Base-by-base conservation (phyloP, 1,139 yeast genomes). In the Hansenula sp. region DNA sequence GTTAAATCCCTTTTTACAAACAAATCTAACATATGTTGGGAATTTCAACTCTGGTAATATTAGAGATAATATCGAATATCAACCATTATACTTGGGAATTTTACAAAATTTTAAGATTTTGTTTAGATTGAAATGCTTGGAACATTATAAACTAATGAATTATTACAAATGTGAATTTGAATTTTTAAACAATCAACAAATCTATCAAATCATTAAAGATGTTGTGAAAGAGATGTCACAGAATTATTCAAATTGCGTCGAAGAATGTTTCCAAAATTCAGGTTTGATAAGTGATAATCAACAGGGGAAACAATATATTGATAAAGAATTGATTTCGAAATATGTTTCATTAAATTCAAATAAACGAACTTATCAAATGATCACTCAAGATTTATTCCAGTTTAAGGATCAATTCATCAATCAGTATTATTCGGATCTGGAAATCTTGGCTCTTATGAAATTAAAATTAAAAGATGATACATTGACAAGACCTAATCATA, bases 301-400 rank as follows among this genome's bases (percentile, higher is more conserved):
- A 24, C 5, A 27, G 17, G 6, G 40, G 40, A 5, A 41, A 44
- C 8, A 34, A 37, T 13, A 12, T 8, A 1, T 36, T 31, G 28
- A 30, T n/a, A 21, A 30, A 42, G 39, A 48, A 41, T 34, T 39
- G 38, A 31, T 31, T n/a, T n/a, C 31, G n/a, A 32, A 29, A 5
- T 21, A 9, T 21, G 5, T 21, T 21, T n/a, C n/a, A n/a, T n/a
- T n/a, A n/a, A n/a, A n/a, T n/a, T n/a, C n/a, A n/a, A n/a, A n/a
- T n/a, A 36, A 9, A 12, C 25, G 13, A n/a, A 6, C 9, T n/a
- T 17, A 21, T 11, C 28, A n/a, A 24, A 13, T 5, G 17, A 36
- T 60, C 8, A 61, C 62, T 32, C 51, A 58, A 21, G 42, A 62
- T 21, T 33, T 66, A 27, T 65, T 65, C 44, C 70, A 70, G 1